Conservation (phyloP, 2,329 filamentous ascomycete species). For the Blastomyces gilchristii region DNA sequence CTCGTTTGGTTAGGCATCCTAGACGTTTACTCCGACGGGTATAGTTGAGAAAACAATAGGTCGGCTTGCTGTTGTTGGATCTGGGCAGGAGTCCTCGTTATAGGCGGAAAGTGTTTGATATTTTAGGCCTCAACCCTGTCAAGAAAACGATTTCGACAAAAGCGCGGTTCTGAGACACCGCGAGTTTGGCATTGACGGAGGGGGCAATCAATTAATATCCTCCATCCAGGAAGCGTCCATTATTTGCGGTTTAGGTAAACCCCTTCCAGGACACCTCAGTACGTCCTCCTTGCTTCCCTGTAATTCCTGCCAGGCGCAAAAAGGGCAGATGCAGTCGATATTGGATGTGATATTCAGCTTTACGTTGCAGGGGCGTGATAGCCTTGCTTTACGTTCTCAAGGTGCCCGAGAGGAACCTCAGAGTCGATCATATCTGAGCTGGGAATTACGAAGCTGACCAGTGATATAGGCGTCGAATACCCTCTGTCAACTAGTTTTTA, state of each 20-base stretch:
- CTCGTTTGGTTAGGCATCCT: not conserved
- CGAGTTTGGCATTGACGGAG: conserved; percentile 22
- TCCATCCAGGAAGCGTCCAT: not conserved
- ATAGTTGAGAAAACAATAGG: not conserved
- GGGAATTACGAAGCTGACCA: not conserved
- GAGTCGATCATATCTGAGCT: not conserved
- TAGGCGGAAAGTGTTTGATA: conserved; percentile 1
- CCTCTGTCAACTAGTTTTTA: not conserved
- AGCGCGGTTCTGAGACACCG: conserved; percentile 15
- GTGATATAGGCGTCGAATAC: not conserved
- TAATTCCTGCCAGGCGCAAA: not conserved
- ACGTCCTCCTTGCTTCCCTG: not conserved
- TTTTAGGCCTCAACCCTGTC: not conserved
- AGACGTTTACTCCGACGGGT: not conserved
- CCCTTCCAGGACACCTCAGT: not conserved
- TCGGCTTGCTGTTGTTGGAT: not conserved
- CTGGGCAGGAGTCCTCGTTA: conserved; percentile 5
- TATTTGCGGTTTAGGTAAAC: not conserved
- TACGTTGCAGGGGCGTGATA: not conserved
- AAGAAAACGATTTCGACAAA: not conserved
- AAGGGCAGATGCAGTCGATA: not conserved
- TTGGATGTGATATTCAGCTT: not conserved
- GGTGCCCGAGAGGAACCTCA: not conserved
- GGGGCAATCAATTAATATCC: not conserved
- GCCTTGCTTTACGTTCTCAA: not conserved